Evolutionary conservation across 306 rosid genomes (phyloP), one percentile per base, ranked within the genome.

Genomic region (Vigna reflexopilosa): DNA sequence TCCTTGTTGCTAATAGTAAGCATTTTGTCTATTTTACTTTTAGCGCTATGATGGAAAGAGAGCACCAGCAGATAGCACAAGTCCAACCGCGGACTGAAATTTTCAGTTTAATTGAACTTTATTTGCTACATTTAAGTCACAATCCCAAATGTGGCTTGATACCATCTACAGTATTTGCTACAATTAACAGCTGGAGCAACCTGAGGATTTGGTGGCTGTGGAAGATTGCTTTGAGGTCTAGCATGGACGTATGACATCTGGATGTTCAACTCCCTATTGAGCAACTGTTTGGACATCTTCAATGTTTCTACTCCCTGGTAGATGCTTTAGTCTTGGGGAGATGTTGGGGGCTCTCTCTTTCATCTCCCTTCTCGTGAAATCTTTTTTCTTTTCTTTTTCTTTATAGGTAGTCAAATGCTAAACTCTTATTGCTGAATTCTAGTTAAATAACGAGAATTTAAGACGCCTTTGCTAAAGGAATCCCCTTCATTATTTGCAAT

Each of bases 1-100:
- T 77, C n/a, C 65, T 49, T 61, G 50, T 54, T 78, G 55, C 83
- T 80, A 77, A 22, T 32, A 59, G 40, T 32, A 42, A 56, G 54
- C 59, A 47, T 78, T 38, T 76, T 80, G 49, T 66, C 28, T 52
- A 16, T 72, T 63, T 85, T 45, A 62, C 68, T 72, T 76, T 59
- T 75, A 95, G 98, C 95, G 95, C 56, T 92, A 95, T 75, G 83
- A 84, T 84, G 81, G 88, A 76, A 95, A 90, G 91, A 90, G 73
- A 83, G 70, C 84, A 70, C 72, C 91, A 19, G 30, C 78, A 3
- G 97, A 95, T 22, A 76, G 85, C 80, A 14, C 86, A 22, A 77
- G 80, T 72, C 86, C 83, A 52, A 76, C 81, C 5, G 75, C 52
- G 75, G 92, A 92, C 70, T 92, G 84, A 92, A 63, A 14, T 38